Conservation (phyloP, 2,329 filamentous ascomycete genomes). For the Diaporthe sp. region DNA sequence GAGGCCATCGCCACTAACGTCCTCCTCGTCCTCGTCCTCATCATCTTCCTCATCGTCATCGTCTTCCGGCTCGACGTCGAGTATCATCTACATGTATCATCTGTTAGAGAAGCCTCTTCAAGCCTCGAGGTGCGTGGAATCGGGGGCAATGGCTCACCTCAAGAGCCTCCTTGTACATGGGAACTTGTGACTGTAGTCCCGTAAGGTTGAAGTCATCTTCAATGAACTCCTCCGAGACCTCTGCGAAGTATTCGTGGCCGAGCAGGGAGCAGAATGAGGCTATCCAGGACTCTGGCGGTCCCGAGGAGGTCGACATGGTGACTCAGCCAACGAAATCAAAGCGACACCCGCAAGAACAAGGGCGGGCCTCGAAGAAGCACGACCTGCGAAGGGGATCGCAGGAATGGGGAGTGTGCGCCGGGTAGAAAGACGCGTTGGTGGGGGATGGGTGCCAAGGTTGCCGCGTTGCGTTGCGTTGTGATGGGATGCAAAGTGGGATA, state of each 20-base stretch:
- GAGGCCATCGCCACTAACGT: slow-evolving; percentile 74
- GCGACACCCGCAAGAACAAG: background rate
- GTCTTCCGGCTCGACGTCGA: slow-evolving; percentile 97
- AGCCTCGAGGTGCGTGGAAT: slow-evolving; percentile 15
- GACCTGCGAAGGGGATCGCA: background rate
- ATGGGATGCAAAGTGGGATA: slow-evolving; percentile 27
- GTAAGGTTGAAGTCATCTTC: slow-evolving; percentile 99
- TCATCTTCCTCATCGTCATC: slow-evolving; percentile 89
- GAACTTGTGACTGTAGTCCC: slow-evolving; percentile 91
- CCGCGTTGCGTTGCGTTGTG: slow-evolving; percentile 22
- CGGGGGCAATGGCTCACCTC: slow-evolving; percentile 64
- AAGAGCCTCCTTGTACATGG: slow-evolving; percentile 98
- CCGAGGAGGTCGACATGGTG: slow-evolving; percentile 70
- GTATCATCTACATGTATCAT: slow-evolving; percentile 76
- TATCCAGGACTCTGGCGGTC: slow-evolving; percentile 90
- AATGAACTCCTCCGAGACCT: slow-evolving; percentile 98
- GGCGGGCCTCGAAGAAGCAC: background rate
- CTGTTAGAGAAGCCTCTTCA: slow-evolving; percentile 36
- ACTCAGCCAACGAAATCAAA: slow-evolving; percentile 1
- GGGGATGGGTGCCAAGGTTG: slow-evolving; percentile 16
- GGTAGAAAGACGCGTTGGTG: background rate
- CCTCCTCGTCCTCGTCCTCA: slow-evolving; percentile 79
- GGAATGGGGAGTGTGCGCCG: slow-evolving; percentile 5
- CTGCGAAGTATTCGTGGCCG: slow-evolving; percentile 98
- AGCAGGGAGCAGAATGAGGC: slow-evolving; percentile 95